Evolutionary conservation across 2,329 filamentous ascomycete species (phyloP), one percentile per base, ranked within the genome.

Genomic region (Arthrobotrys sphaeroides): DNA sequence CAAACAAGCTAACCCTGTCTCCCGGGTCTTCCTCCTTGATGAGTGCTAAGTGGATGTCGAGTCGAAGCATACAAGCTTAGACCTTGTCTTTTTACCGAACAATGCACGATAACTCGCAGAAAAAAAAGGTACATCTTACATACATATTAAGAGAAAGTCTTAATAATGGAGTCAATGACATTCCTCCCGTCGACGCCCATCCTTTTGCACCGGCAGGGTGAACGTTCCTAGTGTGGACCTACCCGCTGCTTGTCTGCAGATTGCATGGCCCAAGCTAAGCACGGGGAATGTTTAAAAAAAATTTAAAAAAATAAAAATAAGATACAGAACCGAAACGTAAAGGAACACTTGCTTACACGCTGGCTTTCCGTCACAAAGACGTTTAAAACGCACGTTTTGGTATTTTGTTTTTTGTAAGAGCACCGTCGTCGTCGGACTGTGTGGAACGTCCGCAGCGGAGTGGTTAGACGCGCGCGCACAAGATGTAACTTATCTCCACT

Each of bases 21-120:
- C 69, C 47, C 69, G 69, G 69, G 61, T 67, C 69, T 59, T 66
- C 60, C 43, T 65, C 69, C 53, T 73, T 53, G 55, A 65, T 66
- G 47, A 53, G 49, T 60, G 49, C 65, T 24, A 36, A 64, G 60
- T 60, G 33, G 24, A 9, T 45, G 42, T 57, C 53, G 42, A 61
- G 28, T 65, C 42, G 53, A 66, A 60, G 61, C 60, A 73, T n/a
- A 67, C 69, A 73, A 67, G 69, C 69, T 73, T 67, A 55, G 69
- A 67, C 69, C 69, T 73, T 73, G 69, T 61, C 60, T 36, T 73
- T 73, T 73, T 73, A 73, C 69, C 69, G 69, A 73, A 66, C 61
- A 45, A 73, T 73, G 69, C 69, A 73, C 69, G 69, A 73, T 73
- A 73, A 73, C 69, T 73, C 69, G 69, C 69, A 73, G 69, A 73